Evolutionary conservation across 495 filamentous ascomycete species (phyloP).

Genomic region (Aspergillus ostianus): DNA sequence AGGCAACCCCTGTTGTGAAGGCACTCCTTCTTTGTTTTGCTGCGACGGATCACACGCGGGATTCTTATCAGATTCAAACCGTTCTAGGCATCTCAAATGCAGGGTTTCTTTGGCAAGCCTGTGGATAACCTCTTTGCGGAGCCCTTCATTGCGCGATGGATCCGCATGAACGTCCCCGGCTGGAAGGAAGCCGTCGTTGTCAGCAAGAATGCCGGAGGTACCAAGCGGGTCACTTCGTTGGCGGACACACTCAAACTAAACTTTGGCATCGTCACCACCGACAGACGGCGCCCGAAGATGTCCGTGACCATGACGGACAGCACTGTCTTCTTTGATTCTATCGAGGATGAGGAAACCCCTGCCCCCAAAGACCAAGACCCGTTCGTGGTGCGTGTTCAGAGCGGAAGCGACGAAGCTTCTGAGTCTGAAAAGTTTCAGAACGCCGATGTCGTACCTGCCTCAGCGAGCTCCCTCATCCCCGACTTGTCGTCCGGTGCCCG

Average conservation of each 20-base stretch:
- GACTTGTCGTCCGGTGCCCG: constrained; percentile 39
- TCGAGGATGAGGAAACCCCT: constrained; percentile 32
- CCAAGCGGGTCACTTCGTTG: constrained; percentile 94
- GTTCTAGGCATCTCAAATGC: constrained; percentile 82
- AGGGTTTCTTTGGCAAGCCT: constrained; percentile 97
- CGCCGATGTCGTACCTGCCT: constrained; percentile 7
- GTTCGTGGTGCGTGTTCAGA: constrained; percentile 34
- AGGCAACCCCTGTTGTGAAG: not conserved
- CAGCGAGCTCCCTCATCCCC: constrained; percentile 25
- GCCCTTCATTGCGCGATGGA: constrained; percentile 94
- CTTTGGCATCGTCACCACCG: constrained; percentile 95
- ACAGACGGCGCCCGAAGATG: constrained; percentile 63
- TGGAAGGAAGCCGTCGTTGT: constrained; percentile 95
- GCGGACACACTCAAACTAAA: constrained; percentile 96
- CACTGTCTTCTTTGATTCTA: constrained; percentile 50
- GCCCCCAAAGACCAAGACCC: constrained; percentile 28
- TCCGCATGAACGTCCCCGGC: constrained; percentile 76
- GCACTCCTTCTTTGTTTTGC: constrained; percentile 1
- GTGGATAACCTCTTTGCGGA: constrained; percentile 98
- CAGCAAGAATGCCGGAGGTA: constrained; percentile 96
- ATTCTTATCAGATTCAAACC: constrained; percentile 15
- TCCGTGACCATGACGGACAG: constrained; percentile 65
- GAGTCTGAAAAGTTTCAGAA: constrained; percentile 6
- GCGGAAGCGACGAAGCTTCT: constrained; percentile 19
- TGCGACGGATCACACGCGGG: not conserved